These are phyloP conservation scores for Coemansia sp. DNA, from an alignment of 192 early-diverging fungal genomes.

Conservation along the genomic window DNA sequence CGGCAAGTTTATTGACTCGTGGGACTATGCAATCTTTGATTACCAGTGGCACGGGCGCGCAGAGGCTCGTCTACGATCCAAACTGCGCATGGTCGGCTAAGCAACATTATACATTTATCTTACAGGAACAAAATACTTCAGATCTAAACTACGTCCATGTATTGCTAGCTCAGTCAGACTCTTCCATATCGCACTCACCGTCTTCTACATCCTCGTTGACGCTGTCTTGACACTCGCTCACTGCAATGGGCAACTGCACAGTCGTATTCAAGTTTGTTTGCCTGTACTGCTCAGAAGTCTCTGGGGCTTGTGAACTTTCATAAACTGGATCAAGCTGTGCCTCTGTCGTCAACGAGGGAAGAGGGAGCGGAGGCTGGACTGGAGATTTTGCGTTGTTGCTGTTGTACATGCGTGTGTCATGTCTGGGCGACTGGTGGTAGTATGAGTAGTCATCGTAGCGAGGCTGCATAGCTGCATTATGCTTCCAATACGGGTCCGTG, in stretches of 20 bases:
- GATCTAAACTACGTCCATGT: not conserved
- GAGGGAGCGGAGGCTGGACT: not conserved
- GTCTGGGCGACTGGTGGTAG: not conserved
- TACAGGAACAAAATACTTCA: not conserved
- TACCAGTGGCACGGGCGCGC: slow-evolving; percentile 29
- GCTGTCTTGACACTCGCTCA: not conserved
- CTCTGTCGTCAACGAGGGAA: not conserved
- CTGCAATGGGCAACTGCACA: not conserved
- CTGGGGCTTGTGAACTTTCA: not conserved
- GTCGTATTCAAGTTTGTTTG: not conserved
- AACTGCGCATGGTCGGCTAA: slow-evolving; percentile 8
- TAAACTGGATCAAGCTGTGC: not conserved
- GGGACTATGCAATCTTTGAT: slow-evolving; percentile 52
- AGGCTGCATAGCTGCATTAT: not conserved
- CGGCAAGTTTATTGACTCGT: slow-evolving; percentile 35
- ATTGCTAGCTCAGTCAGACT: slow-evolving; percentile 26
- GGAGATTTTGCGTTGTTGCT: not conserved
- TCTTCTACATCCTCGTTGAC: slow-evolving; percentile 35
- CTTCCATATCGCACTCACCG: slow-evolving; percentile 54
- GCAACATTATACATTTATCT: not conserved
- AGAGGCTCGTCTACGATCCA: slow-evolving; percentile 15
- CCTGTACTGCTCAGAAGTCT: not conserved
- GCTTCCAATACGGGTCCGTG: not conserved
- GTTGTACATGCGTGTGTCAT: not conserved
- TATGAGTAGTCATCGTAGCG: not conserved